phyloP scores from a whole-genome alignment of 805 yeast species.

The Candida maesae region DNA sequence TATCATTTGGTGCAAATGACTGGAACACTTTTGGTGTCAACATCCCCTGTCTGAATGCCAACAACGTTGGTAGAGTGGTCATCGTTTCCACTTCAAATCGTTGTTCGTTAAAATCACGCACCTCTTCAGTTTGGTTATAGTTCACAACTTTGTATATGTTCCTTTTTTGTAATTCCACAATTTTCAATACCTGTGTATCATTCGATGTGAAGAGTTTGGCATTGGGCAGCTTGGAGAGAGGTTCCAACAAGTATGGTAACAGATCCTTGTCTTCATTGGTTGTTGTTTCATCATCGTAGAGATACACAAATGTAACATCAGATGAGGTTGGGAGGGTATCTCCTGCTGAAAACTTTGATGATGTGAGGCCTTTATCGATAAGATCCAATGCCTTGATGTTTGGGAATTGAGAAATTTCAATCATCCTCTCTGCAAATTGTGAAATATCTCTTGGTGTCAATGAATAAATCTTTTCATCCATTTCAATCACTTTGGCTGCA shows the following conservation, averaged over 20 bases:
- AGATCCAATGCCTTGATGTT: conserved; percentile 21
- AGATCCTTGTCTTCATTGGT: conserved; percentile 61
- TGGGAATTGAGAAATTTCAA: conserved; percentile 42
- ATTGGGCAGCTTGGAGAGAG: conserved; percentile 55
- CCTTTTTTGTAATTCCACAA: conserved; percentile 39
- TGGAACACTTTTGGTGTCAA: conserved; percentile 50
- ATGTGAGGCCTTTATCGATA: conserved; percentile 21
- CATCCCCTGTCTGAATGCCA: conserved; percentile 56
- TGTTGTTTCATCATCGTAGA: conserved; percentile 45
- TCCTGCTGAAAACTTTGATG: conserved; percentile 1
- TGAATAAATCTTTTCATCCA: conserved; percentile 18
- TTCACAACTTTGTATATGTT: conserved; percentile 37
- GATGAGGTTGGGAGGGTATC: conserved; percentile 28
- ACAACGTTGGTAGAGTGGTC: conserved; percentile 58
- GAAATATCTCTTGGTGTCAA: conserved; percentile 30
- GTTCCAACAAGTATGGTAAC: conserved; percentile 57
- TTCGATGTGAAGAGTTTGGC: conserved; percentile 49
- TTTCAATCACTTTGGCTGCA: conserved; percentile 38
- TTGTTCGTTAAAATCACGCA: conserved; percentile 39
- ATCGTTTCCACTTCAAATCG: conserved; percentile 48
- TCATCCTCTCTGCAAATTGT: conserved; percentile 45
- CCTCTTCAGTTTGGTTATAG: conserved; percentile 34
- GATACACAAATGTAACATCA: conserved; percentile 49
- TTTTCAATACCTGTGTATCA: conserved; percentile 36
- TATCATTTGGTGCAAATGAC: conserved; percentile 61